Conservation (phyloP, 306 rosid genomes). For the Vachellia pachyceras region DNA sequence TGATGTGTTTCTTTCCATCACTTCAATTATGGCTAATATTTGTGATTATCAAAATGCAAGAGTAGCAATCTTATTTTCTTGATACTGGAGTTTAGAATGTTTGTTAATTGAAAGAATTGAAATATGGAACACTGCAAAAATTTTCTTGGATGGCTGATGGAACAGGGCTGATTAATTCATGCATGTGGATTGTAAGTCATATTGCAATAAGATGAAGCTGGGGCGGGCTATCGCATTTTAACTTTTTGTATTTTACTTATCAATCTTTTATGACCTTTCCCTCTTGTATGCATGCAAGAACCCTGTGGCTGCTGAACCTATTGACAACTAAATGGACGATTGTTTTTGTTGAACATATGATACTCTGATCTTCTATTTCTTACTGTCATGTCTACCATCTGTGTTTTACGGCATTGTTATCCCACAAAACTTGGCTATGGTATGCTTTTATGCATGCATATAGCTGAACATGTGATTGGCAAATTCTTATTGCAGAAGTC, state of each 20-base stretch:
- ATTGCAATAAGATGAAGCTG: not conserved
- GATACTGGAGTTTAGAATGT: constrained; percentile 16
- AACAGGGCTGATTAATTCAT: not conserved
- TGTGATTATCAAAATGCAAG: not conserved
- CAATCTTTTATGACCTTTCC: constrained; percentile 11
- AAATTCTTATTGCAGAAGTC: constrained; percentile 60
- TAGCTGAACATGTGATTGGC: constrained; percentile 36
- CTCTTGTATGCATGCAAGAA: constrained; percentile 9
- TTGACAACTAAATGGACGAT: constrained; percentile 6
- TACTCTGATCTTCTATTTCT: constrained; percentile 27
- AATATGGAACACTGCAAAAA: not conserved
- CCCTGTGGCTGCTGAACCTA: constrained; percentile 15
- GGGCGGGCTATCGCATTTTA: not conserved
- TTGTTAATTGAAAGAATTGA: not conserved
- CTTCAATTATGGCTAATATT: not conserved
- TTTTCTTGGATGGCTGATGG: not conserved
- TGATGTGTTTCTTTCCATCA: constrained; percentile 38
- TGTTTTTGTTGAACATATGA: constrained; percentile 28
- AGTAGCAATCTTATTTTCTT: constrained; percentile 18
- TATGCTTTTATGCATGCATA: constrained; percentile 15
- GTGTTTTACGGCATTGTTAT: not conserved
- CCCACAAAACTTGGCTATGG: constrained; percentile 14
- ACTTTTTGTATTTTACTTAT: constrained; percentile 28
- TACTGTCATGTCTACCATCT: not conserved
- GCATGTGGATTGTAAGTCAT: constrained; percentile 23